Base-by-base conservation (phyloP, 768 basidiomycete genomes). In the Hypholoma fasciculare region DNA sequence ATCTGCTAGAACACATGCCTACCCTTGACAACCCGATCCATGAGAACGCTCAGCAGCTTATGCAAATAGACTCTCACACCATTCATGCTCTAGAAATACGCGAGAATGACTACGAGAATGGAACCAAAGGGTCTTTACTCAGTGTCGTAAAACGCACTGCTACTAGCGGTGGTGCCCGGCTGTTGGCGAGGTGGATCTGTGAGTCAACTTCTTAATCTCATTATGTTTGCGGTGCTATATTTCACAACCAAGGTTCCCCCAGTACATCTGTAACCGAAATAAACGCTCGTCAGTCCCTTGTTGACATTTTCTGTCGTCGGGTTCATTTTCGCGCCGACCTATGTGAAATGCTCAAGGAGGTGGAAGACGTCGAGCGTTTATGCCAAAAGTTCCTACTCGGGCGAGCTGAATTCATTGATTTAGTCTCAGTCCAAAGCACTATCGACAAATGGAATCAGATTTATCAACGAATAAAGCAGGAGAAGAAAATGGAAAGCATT, bases 51-150 rank as follows among this genome's bases (percentile, higher is more conserved):
- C 67, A 76, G 26, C 74, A 78, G 23, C 79, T 87, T n/a, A 92
- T 96, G 91, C 89, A 93, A 63, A 92, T 96, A 56, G 94, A 96
- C 67, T 82, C 89, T 4, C 87, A 94, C 68, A 94, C 94, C 1
- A 88, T 94, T 71, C 88, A 89, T 68, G 88, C 89, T n/a, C 82
- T 95, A 46, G 94, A 96, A 70, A 88, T 96, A 52, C 80, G 86
- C 20, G 91, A 94, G 74, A 82, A 80, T 30, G 79, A 85, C 26
- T 77, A 85, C 30, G 92, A 94, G 65, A 90, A 90, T 0, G 86
- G 90, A 23, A 69, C 75, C 11, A 83, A 81, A 56, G 94, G 94
- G 4, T 92, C 87, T 64, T 77, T 96, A 54, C 65, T 94, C 34
- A 88, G 84, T 63, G 82, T 82, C 34, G 78, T 94, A 56, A 92